Evolutionary conservation across 768 basidiomycete genomes (phyloP).

Genomic region (Strobilomyces dryophilus): DNA sequence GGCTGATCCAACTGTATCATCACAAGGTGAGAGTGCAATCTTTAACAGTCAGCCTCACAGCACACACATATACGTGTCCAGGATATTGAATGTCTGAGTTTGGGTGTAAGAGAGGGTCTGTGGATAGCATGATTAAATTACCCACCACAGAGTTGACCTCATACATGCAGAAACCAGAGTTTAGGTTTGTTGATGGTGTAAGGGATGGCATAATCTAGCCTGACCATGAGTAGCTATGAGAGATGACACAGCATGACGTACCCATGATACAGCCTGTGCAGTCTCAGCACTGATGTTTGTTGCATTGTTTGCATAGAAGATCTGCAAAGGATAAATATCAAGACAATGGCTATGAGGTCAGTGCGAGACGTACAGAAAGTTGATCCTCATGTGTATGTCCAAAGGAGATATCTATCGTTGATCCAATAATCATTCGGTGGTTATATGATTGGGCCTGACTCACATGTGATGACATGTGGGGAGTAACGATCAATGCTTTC

Average conservation of each 20-base stretch:
- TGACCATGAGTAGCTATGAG: neutral
- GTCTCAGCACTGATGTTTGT: slow-evolving; percentile 51
- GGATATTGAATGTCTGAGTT: slow-evolving; percentile 63
- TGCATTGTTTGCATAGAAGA: slow-evolving; percentile 69
- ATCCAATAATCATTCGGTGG: neutral
- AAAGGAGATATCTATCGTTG: slow-evolving; percentile 48
- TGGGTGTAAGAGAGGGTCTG: neutral
- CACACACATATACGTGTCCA: slow-evolving; percentile 70
- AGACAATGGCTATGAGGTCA: no score
- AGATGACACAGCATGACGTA: slow-evolving; percentile 10
- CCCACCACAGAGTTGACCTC: slow-evolving; percentile 37
- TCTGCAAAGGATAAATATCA: slow-evolving; percentile 32
- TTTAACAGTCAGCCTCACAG: no score
- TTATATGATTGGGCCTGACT: slow-evolving; percentile 4
- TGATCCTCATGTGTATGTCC: slow-evolving; percentile 75
- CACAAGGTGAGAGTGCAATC: no score
- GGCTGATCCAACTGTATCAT: slow-evolving; percentile 52
- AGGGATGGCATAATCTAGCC: slow-evolving; percentile 46
- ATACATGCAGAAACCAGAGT: slow-evolving; percentile 60
- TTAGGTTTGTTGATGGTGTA: slow-evolving; percentile 63
- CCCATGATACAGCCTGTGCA: slow-evolving; percentile 58
- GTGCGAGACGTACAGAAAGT: slow-evolving; percentile 40
- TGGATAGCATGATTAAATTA: neutral
- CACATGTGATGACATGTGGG: slow-evolving; percentile 41
- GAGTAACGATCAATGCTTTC: slow-evolving; percentile 13